Evolutionary conservation across 768 basidiomycete species (phyloP).

Genomic region (Suillus alpinus): DNA sequence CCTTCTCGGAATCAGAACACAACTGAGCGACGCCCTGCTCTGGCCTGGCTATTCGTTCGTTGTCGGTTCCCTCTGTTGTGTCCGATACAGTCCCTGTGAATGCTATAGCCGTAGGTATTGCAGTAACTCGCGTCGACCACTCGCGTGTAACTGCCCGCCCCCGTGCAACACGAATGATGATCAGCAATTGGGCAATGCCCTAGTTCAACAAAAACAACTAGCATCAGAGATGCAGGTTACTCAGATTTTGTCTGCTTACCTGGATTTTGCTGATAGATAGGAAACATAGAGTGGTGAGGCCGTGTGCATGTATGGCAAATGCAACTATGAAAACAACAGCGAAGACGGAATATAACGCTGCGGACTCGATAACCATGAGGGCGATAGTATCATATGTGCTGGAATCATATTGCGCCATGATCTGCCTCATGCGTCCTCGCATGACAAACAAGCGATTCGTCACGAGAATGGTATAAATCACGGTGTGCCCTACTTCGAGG

Average conservation of each 20-base stretch:
- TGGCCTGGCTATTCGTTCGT: too few relatives aligned
- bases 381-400: conserved; percentile 24
- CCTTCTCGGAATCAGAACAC: too few relatives aligned
- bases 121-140: too few relatives aligned
- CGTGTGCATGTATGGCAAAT: conserved; percentile 22
- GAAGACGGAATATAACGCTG: conserved; percentile 25
- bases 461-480: conserved; percentile 31
- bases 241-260: not conserved
- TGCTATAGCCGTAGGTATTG: too few relatives aligned
- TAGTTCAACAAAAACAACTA: too few relatives aligned
- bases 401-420: conserved; percentile 14
- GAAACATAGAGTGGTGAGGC: not conserved
- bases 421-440: conserved; percentile 14
- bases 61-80: too few relatives aligned
- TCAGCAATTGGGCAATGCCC: too few relatives aligned
- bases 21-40: too few relatives aligned
- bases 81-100: too few relatives aligned
- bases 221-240: not conserved
- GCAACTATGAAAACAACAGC: conserved; percentile 31
- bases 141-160: too few relatives aligned
- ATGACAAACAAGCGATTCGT: conserved; percentile 22
- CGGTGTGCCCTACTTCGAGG: conserved; percentile 27
- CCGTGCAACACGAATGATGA: too few relatives aligned
- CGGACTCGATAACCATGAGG: conserved; percentile 37
- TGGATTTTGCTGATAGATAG: not conserved